These are phyloP conservation scores for Volvox reticuliferus DNA, from an alignment of 139 green algal species.

Conservation along the genomic window DNA sequence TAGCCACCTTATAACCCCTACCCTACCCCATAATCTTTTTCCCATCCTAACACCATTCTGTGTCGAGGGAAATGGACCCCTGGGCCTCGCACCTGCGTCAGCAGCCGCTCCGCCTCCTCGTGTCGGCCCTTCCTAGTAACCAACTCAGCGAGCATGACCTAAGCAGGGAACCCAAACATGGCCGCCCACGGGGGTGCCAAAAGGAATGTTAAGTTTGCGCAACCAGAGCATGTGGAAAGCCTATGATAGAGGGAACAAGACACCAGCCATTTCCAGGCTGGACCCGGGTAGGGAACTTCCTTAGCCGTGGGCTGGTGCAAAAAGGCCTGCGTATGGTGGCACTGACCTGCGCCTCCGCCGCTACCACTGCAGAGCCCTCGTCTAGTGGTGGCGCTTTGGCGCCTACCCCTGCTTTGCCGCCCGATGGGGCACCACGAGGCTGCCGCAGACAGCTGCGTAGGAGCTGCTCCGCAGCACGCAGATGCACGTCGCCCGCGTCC, in stretches of 20 bases:
- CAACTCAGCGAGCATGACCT: constrained; percentile 33
- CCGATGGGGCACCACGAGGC: neutral
- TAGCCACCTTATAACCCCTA: neutral
- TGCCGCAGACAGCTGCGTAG: constrained; percentile 8
- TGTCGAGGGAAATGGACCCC: neutral
- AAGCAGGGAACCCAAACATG: neutral
- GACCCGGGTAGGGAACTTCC: too few relatives aligned
- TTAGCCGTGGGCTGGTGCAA: too few relatives aligned
- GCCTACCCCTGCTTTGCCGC: neutral
- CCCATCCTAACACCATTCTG: neutral
- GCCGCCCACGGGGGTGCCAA: too few relatives aligned
- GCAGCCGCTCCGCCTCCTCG: constrained; percentile 40
- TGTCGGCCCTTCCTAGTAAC: constrained; percentile 23
- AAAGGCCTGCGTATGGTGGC: too few relatives aligned
- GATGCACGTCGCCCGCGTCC: constrained; percentile 16
- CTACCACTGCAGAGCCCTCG: neutral
- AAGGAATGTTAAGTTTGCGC: too few relatives aligned
- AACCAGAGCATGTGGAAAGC: too few relatives aligned
- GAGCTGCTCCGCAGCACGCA: constrained; percentile 32
- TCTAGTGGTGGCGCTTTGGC: constrained; percentile 1
- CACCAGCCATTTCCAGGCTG: too few relatives aligned
- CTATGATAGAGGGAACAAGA: too few relatives aligned
- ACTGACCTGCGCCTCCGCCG: constrained; percentile 17
- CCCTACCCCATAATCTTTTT: neutral
- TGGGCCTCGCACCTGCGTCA: neutral